phyloP scores from a whole-genome alignment of 1,284 basidiomycete genomes.

The Lentinula novae-zelandiae region DNA sequence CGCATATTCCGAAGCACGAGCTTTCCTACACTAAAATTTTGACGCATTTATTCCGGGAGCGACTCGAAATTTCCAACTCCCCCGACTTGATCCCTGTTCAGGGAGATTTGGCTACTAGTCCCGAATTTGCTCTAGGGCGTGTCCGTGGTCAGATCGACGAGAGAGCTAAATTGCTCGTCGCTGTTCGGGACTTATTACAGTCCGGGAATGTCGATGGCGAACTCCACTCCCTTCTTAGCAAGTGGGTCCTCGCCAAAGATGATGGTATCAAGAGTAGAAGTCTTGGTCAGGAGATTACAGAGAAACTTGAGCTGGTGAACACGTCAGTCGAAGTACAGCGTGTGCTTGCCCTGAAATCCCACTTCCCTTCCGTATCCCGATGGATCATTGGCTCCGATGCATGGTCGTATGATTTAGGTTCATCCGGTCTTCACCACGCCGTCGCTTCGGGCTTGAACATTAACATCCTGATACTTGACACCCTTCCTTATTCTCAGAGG shows the following conservation, averaged over 20 bases:
- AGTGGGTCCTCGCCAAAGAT: constrained; percentile 57
- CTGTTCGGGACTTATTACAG: constrained; percentile 48
- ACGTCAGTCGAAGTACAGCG: constrained; percentile 42
- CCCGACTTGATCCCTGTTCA: constrained; percentile 68
- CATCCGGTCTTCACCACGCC: constrained; percentile 82
- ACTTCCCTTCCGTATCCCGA: constrained; percentile 55
- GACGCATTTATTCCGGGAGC: constrained; percentile 76
- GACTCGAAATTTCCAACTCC: constrained; percentile 84
- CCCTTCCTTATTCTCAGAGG: constrained; percentile 80
- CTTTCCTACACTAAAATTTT: constrained; percentile 90
- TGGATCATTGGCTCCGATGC: constrained; percentile 93
- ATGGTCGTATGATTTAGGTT: constrained; percentile 85
- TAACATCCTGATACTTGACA: constrained; percentile 92
- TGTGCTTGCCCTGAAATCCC: constrained; percentile 45
- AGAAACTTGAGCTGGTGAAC: constrained; percentile 45
- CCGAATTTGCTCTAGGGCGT: constrained; percentile 87
- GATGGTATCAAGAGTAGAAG: constrained; percentile 53
- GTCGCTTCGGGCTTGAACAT: constrained; percentile 79
- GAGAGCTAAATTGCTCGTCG: constrained; percentile 49
- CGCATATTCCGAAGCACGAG: constrained; percentile 85
- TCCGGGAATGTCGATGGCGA: constrained; percentile 36
- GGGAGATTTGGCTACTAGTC: constrained; percentile 76
- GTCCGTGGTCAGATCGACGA: constrained; percentile 68
- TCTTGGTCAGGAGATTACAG: constrained; percentile 59
- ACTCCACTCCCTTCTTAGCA: constrained; percentile 55